Conservation (phyloP, 495 filamentous ascomycete species). For the Aspergillus cavernicola region DNA sequence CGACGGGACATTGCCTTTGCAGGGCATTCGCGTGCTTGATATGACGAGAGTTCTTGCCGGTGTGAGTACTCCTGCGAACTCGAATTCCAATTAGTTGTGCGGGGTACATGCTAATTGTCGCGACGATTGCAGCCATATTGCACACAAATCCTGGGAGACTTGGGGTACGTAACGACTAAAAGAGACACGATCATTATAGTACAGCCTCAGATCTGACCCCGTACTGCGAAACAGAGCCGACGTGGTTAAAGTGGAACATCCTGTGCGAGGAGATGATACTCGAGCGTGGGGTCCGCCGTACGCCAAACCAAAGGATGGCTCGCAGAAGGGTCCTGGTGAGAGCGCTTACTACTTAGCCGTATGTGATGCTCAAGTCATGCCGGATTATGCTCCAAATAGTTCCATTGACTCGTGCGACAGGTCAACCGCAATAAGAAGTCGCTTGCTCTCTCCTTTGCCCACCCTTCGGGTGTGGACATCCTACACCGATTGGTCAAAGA, state of each 20-base stretch:
- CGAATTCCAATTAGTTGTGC: not conserved
- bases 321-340: conserved; percentile 71
- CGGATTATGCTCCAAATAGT: not conserved
- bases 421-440: conserved; percentile 98
- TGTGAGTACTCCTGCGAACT: conserved; percentile 53
- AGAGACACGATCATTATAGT: not conserved
- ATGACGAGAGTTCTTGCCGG: conserved; percentile 96
- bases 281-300: conserved; percentile 96
- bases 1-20: conserved; percentile 59
- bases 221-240: conserved; percentile 62
- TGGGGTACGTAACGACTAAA: conserved; percentile 64
- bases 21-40: conserved; percentile 85
- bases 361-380: conserved; percentile 22
- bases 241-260: conserved; percentile 96
- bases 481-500: conserved; percentile 78
- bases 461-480: conserved; percentile 76
- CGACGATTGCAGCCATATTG: conserved; percentile 74
- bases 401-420: conserved; percentile 36
- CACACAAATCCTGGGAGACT: conserved; percentile 93
- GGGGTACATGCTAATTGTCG: conserved; percentile 19
- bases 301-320: conserved; percentile 64
- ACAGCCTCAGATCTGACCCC: not conserved
- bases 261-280: conserved; percentile 86
- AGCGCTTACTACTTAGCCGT: conserved; percentile 93
- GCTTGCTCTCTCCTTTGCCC: conserved; percentile 83